phyloP scores from a whole-genome alignment of 805 yeast genomes.

The Candida silvicultrix region DNA sequence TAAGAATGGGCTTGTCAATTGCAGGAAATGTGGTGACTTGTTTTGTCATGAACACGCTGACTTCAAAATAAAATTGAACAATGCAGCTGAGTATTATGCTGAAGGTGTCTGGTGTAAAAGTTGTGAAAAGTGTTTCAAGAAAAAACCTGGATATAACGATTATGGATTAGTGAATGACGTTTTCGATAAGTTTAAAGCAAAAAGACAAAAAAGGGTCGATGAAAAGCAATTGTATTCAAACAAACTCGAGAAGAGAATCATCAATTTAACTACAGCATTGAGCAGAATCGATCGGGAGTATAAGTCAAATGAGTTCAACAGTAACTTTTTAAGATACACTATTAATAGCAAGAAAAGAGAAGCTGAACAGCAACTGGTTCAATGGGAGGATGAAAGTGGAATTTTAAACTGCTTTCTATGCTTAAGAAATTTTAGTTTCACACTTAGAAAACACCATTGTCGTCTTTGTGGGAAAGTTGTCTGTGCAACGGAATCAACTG shows the following conservation, averaged over 20 bases:
- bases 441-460: constrained; percentile 82
- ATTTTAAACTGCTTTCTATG: constrained; percentile 61
- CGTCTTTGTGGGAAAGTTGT: constrained; percentile 79
- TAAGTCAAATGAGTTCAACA: constrained; percentile 12
- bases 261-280: constrained; percentile 33
- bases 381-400: constrained; percentile 58
- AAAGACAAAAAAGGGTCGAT: constrained; percentile 40
- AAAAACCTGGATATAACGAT: constrained; percentile 47
- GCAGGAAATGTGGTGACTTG: constrained; percentile 70
- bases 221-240: constrained; percentile 45
- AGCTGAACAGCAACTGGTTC: constrained; percentile 42
- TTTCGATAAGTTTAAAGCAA: constrained; percentile 32
- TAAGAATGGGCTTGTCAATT: constrained; percentile 56
- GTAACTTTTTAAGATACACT: constrained; percentile 19
- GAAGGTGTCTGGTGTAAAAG: constrained; percentile 65
- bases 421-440: constrained; percentile 44
- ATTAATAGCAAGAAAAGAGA: constrained; percentile 26
- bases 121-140: constrained; percentile 55
- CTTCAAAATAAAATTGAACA: constrained; percentile 43
- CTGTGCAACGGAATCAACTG: constrained; percentile 57
- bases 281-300: constrained; percentile 19
- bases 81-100: constrained; percentile 41
- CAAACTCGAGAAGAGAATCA: constrained; percentile 54
- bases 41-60: constrained; percentile 62
- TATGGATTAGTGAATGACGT: constrained; percentile 40